Conservation (phyloP, 1,139 yeast species). For the Hansenula sp. region DNA sequence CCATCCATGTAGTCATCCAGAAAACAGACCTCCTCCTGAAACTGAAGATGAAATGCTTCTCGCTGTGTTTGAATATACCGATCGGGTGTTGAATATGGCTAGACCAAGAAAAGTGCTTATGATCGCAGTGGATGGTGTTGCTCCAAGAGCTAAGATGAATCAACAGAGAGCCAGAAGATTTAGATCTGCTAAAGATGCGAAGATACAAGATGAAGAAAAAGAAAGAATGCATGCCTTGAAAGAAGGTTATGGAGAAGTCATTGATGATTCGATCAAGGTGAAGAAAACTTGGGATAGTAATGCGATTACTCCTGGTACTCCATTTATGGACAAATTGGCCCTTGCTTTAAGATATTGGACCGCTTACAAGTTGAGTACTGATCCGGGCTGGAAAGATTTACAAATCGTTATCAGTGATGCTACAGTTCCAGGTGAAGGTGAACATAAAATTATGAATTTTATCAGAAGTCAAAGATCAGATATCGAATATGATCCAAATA, state of each 20-base stretch:
- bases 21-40: constrained; percentile 88
- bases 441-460: constrained; percentile 94
- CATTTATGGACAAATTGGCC: constrained; percentile 90
- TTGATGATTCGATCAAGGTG: constrained; percentile 54
- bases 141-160: constrained; percentile 98
- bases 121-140: constrained; percentile 99
- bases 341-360: constrained; percentile 84
- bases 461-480: constrained; percentile 84
- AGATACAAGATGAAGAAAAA: constrained; percentile 60
- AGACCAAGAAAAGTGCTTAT: constrained; percentile 87
- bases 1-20: constrained; percentile 97
- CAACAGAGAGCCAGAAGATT: constrained; percentile 96
- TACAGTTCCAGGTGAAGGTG: constrained; percentile 99
- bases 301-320: constrained; percentile 99
- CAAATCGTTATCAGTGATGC: constrained; percentile 91
- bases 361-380: constrained; percentile 79
- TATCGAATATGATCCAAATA: constrained; percentile 83
- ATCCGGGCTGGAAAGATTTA: constrained; percentile 86
- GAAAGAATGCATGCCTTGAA: constrained; percentile 49
- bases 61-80: constrained; percentile 86
- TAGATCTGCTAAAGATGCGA: constrained; percentile 91
- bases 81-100: constrained; percentile 87
- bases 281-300: constrained; percentile 74
- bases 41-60: constrained; percentile 94
- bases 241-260: constrained; percentile 52